Base-by-base conservation (phyloP, 352 stramenopile genomes). In the Phytophthora melonis region DNA sequence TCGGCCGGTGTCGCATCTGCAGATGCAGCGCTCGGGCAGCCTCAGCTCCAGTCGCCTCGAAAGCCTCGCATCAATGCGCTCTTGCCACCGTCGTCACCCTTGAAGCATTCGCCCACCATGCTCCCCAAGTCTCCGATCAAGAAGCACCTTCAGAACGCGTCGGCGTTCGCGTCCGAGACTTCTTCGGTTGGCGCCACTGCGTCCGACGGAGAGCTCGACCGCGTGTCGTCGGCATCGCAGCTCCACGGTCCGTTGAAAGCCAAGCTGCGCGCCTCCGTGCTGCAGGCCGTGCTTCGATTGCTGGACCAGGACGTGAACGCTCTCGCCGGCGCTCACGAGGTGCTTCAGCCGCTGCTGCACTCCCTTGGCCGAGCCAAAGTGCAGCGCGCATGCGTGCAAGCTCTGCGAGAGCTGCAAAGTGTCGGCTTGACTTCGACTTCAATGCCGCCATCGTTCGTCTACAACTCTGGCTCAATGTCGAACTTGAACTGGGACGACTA, bases 261-360 rank as follows among this genome's bases (percentile, higher is more conserved):
- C 50, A 74, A 66, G 27, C 53, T 75, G 5, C 81, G 82, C 36
- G 82, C 86, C 11, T 75, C 81, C n/a, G 75, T 92, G 60, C 68
- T 94, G 25, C 82, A 91, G 21, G 56, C 77, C 2, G 82, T 93
- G 45, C 65, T 93, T 25, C 63, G 66, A 0, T 74, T 94, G 13
- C 64, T 93, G 23, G 83, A 93, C 47, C 83, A 87, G n/a, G 69
- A 90, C 39, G 68, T 65, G 13, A 75, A 77, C 13, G 61, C 89
- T 14, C 61, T 93, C 8, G 52, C 82, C 66, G 76, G 79, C 34
- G 72, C 81, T n/a, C 73, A 90, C 14, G 68, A 81, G n/a, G 65
- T 93, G 13, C 77, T 94, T 21, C 74, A 90, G 57, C 63, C 9
- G 68, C 89, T 5, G 69, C 77, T 16, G 25, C 66, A 16, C 66